phyloP scores from a whole-genome alignment of 345 rosid genomes.

The Lepidium sativum region DNA sequence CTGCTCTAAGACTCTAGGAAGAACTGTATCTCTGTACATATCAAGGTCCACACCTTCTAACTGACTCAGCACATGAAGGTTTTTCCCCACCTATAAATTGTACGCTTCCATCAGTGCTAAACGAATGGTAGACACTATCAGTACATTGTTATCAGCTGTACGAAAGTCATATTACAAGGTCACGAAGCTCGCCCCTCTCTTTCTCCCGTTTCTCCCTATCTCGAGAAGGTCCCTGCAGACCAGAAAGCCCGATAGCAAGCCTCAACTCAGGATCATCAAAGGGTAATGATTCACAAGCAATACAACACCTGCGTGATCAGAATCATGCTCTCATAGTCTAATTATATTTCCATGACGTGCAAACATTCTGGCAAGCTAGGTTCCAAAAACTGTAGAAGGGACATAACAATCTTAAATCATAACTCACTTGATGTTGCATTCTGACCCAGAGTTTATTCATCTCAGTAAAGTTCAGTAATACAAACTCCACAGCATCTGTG shows the following conservation, averaged over 20 bases:
- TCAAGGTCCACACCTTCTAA: conserved; percentile 97
- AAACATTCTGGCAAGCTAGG: conserved; percentile 54
- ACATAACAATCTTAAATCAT: conserved; percentile 52
- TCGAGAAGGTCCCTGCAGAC: conserved; percentile 99
- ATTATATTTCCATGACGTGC: conserved; percentile 61
- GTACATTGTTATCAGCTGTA: conserved; percentile 40
- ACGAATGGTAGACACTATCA: conserved; percentile 29
- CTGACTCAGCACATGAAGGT: conserved; percentile 96
- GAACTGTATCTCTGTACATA: conserved; percentile 85
- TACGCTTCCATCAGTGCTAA: conserved; percentile 27
- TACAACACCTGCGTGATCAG: conserved; percentile 94
- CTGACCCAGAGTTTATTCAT: conserved; percentile 99
- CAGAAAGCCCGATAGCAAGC: conserved; percentile 98
- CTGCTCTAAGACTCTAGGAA: conserved; percentile 97
- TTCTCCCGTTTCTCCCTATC: conserved; percentile 97
- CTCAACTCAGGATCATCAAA: conserved; percentile 97
- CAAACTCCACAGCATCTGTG: conserved; percentile 89
- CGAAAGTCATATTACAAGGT: conserved; percentile 80
- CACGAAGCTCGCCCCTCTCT: conserved; percentile 99
- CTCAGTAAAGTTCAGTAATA: conserved; percentile 94
- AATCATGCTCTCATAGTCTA: conserved; percentile 84
- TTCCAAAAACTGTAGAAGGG: conserved; percentile 58
- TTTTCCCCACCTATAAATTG: conserved; percentile 86
- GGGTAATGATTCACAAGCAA: conserved; percentile 91
- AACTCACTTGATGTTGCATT: conserved; percentile 99